Conservation (phyloP, 768 basidiomycete genomes). For the Leccinum disarticulatum region DNA sequence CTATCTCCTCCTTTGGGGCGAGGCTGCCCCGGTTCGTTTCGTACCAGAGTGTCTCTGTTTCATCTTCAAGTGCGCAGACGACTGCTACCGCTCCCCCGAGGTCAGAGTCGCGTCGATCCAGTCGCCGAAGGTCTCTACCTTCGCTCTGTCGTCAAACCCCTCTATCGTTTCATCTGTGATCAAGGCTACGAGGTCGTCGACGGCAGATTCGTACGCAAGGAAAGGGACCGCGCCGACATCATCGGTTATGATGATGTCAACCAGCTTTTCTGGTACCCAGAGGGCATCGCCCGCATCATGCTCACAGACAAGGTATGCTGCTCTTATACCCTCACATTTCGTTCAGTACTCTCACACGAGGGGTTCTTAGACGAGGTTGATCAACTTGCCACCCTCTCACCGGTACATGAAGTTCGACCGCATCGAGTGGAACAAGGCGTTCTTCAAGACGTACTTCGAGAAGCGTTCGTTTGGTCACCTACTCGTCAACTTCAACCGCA, state of each 20-base stretch:
- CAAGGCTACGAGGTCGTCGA: constrained; percentile 97
- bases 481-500: constrained; percentile 98
- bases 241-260: constrained; percentile 99
- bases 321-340: background rate
- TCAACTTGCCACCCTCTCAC: constrained; percentile 87
- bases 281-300: constrained; percentile 91
- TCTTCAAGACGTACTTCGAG: constrained; percentile 99
- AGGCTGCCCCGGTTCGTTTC: constrained; percentile 96
- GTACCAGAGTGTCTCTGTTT: constrained; percentile 96
- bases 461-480: constrained; percentile 96
- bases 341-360: constrained; percentile 5
- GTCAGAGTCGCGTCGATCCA: constrained; percentile 87
- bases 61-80: constrained; percentile 99
- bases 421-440: constrained; percentile 93
- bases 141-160: constrained; percentile 83
- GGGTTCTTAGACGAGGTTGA: constrained; percentile 68
- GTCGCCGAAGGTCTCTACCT: constrained; percentile 97
- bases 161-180: constrained; percentile 96
- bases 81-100: constrained; percentile 98
- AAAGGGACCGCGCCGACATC: constrained; percentile 89
- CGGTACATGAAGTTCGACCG: constrained; percentile 97
- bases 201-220: constrained; percentile 90
- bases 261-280: constrained; percentile 99
- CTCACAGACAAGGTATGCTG: constrained; percentile 79
- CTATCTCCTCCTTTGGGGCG: constrained; percentile 96